Evolutionary conservation across 2,329 filamentous ascomycete genomes (phyloP).

Genomic region (Zymoseptoria brevis): DNA sequence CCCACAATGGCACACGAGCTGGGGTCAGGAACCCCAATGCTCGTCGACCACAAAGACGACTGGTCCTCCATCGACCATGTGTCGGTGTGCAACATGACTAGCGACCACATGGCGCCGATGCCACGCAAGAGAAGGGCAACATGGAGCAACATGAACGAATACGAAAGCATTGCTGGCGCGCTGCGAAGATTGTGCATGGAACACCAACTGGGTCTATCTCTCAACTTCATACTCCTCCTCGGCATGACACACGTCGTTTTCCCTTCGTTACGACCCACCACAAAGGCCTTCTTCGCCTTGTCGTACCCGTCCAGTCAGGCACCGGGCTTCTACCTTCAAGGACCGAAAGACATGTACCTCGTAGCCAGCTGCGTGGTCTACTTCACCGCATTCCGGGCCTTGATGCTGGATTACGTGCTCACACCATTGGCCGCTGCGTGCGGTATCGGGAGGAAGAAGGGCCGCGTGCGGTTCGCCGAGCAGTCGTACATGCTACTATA

Average conservation of each 20-base stretch:
- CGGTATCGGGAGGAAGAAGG: slow-evolving; percentile 70
- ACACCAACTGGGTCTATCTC: slow-evolving; percentile 55
- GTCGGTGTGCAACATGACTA: neutral
- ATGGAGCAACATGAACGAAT: slow-evolving; percentile 4
- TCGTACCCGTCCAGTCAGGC: slow-evolving; percentile 57
- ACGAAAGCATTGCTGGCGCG: slow-evolving; percentile 27
- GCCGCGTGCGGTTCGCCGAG: slow-evolving; percentile 74
- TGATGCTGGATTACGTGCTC: slow-evolving; percentile 78
- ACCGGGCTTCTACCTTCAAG: slow-evolving; percentile 60
- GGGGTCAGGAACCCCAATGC: neutral
- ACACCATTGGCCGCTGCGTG: slow-evolving; percentile 64
- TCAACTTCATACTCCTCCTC: slow-evolving; percentile 78
- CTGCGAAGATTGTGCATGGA: slow-evolving; percentile 32
- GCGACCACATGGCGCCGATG: neutral
- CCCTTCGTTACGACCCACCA: slow-evolving; percentile 68
- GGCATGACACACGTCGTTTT: slow-evolving; percentile 75
- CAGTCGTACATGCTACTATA: slow-evolving; percentile 89
- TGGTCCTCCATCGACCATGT: neutral
- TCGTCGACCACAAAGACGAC: neutral
- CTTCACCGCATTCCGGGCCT: slow-evolving; percentile 79
- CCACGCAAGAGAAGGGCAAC: neutral
- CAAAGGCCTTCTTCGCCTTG: slow-evolving; percentile 79
- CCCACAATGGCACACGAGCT: neutral
- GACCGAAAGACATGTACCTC: slow-evolving; percentile 70
- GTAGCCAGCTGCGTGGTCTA: slow-evolving; percentile 71